phyloP scores from a whole-genome alignment of 2,329 filamentous ascomycete species.

The Ascochyta clinopodiicola region DNA sequence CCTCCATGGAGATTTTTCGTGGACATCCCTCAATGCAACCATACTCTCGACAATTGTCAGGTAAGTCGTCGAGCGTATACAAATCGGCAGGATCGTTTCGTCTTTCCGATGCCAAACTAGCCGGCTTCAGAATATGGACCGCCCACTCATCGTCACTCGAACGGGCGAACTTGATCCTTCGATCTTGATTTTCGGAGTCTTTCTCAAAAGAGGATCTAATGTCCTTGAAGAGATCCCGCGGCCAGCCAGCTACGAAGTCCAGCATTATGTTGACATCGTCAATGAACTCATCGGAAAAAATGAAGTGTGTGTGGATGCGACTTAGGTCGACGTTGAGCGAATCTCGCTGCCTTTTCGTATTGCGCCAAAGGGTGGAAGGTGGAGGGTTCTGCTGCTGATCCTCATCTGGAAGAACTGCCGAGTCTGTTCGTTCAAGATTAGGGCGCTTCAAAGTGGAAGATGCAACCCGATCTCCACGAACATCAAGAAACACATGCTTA shows the following conservation, averaged over 20 bases:
- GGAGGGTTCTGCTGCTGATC: background rate
- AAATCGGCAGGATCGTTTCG: background rate
- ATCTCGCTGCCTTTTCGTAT: background rate
- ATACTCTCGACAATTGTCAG: background rate
- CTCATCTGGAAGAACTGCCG: background rate
- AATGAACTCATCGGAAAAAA: constrained; percentile 10
- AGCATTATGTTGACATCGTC: constrained; percentile 22
- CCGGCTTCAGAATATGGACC: background rate
- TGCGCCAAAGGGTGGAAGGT: constrained; percentile 2
- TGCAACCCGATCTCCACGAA: background rate
- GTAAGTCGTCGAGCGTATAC: background rate
- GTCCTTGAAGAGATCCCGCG: background rate
- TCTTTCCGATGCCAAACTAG: background rate
- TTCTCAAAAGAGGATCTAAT: constrained; percentile 9
- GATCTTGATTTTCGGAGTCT: constrained; percentile 4
- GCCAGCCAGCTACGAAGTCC: constrained; percentile 10
- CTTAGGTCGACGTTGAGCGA: background rate
- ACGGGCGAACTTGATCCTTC: background rate
- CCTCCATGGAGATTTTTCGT: background rate
- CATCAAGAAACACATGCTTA: background rate
- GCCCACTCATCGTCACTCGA: background rate
- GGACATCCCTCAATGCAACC: constrained; percentile 5
- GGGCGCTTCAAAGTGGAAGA: background rate
- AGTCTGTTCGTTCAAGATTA: background rate
- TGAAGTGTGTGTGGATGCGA: constrained; percentile 15